phyloP scores from a whole-genome alignment of 2,329 filamentous ascomycete genomes.

The Pseudogymnoascus sp. region DNA sequence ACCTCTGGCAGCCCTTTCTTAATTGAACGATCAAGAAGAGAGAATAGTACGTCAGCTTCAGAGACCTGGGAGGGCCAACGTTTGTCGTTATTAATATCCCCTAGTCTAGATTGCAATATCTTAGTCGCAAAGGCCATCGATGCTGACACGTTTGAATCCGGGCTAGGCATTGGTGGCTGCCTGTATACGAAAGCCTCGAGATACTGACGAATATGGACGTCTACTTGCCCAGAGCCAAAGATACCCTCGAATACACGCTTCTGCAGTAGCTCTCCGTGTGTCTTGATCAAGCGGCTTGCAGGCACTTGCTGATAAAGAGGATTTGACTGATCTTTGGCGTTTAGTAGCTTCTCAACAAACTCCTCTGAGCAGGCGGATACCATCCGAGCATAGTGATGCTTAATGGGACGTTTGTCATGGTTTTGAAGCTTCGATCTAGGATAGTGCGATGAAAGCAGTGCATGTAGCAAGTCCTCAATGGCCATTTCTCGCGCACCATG shows the following conservation, averaged over 20 bases:
- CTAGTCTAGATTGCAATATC: slow-evolving; percentile 12
- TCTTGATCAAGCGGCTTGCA: slow-evolving; percentile 1
- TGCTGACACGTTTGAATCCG: slow-evolving; percentile 10
- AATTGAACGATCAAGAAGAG: slow-evolving; percentile 9
- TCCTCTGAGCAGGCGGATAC: slow-evolving; percentile 12
- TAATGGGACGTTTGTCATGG: slow-evolving; percentile 14
- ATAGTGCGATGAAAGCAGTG: slow-evolving; percentile 15
- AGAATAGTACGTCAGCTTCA: slow-evolving; percentile 12
- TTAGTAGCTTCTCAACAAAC: slow-evolving; percentile 9
- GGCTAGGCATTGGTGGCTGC: slow-evolving; percentile 6
- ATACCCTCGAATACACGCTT: slow-evolving; percentile 11
- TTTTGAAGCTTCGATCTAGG: slow-evolving; percentile 9
- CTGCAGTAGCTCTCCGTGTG: slow-evolving; percentile 10
- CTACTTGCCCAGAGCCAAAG: slow-evolving; percentile 6
- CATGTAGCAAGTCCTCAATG: slow-evolving; percentile 13
- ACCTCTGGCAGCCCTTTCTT: slow-evolving; percentile 9
- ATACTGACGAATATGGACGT: slow-evolving; percentile 9
- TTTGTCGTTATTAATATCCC: slow-evolving; percentile 11
- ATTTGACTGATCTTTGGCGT: slow-evolving; percentile 13
- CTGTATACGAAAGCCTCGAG: slow-evolving; percentile 12
- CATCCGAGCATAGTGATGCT: slow-evolving; percentile 11
- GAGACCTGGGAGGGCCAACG: slow-evolving; percentile 6
- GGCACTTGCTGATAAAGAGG: slow-evolving; percentile 12
- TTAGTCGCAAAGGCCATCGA: slow-evolving; percentile 16
- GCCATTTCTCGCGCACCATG: slow-evolving; percentile 8